These are phyloP conservation scores for Castanopsis chinensis DNA, from an alignment of 306 rosid genomes.

Conservation along the genomic window DNA sequence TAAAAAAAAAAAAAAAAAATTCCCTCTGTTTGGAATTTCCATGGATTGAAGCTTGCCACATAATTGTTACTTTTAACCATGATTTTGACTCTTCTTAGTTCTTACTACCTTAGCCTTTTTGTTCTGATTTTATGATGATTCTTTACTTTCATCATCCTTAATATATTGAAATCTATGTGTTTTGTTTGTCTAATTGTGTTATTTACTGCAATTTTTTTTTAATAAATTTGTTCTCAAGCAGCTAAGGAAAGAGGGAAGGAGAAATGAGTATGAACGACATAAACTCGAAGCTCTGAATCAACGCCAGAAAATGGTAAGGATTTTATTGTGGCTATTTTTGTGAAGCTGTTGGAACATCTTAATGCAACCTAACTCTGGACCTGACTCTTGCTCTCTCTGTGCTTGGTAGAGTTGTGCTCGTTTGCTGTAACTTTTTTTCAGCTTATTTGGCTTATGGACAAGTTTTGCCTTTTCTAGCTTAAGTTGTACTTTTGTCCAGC, in stretches of 20 bases:
- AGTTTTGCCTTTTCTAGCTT: too few relatives aligned
- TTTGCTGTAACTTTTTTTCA: too few relatives aligned
- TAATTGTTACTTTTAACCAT: neutral
- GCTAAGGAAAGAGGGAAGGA: conserved; percentile 86
- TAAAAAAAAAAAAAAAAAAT: neutral
- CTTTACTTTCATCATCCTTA: neutral
- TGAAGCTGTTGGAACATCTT: neutral
- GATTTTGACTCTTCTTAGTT: neutral
- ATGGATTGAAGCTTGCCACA: neutral
- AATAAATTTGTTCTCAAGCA: conserved; percentile 27
- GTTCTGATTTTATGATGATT: neutral
- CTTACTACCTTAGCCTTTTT: neutral
- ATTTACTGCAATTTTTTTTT: neutral
- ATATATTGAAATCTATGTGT: neutral
- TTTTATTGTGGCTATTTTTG: neutral
- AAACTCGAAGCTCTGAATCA: conserved; percentile 80
- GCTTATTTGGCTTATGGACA: too few relatives aligned
- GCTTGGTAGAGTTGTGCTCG: too few relatives aligned
- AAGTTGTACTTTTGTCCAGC: too few relatives aligned
- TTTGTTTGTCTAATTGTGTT: neutral
- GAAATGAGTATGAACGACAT: conserved; percentile 71
- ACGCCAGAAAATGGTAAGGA: conserved; percentile 66
- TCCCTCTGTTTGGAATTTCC: neutral
- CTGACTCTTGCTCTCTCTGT: neutral
- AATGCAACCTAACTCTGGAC: neutral